Percentiles rank a stretch among this genome's conserved stretches.
Evolutionary conservation across 2,329 filamentous ascomycete species (phyloP).

Genomic region (Fusarium verticillioides): DNA sequence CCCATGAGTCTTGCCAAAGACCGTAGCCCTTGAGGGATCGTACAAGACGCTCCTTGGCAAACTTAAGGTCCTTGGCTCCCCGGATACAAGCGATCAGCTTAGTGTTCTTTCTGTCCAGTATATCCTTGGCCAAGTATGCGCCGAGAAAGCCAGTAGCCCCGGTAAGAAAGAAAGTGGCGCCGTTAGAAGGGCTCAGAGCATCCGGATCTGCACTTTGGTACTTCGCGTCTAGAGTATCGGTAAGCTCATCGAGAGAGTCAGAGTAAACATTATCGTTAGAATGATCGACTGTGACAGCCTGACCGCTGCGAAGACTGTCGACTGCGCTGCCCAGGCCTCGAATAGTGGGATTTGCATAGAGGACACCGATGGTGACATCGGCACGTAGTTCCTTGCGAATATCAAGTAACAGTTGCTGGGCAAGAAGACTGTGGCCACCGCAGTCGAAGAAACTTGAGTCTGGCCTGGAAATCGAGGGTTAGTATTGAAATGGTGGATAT

Average conservation of each 20-base stretch:
- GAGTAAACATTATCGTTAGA: neutral
- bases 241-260: conserved; percentile 61
- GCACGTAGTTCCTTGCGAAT: conserved; percentile 46
- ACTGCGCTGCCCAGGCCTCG: conserved; percentile 33
- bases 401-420: conserved; percentile 78
- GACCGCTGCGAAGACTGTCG: neutral
- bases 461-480: neutral
- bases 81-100: conserved; percentile 79
- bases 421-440: conserved; percentile 63
- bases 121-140: conserved; percentile 79
- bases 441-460: conserved; percentile 50
- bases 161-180: conserved; percentile 71
- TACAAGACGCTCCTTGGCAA: conserved; percentile 66
- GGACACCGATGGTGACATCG: conserved; percentile 47
- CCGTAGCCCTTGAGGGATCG: conserved; percentile 80
- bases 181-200: conserved; percentile 22
- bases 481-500: neutral
- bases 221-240: conserved; percentile 58
- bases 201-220: conserved; percentile 53
- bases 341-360: conserved; percentile 40
- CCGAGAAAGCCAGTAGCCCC: conserved; percentile 85
- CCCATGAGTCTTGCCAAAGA: conserved; percentile 80
- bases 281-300: neutral
- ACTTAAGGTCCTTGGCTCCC: conserved; percentile 62
- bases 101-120: conserved; percentile 60